Evolutionary conservation across 768 basidiomycete species (phyloP), one percentile per base, ranked within the genome.

Genomic region (Pisolithus marmoratus): DNA sequence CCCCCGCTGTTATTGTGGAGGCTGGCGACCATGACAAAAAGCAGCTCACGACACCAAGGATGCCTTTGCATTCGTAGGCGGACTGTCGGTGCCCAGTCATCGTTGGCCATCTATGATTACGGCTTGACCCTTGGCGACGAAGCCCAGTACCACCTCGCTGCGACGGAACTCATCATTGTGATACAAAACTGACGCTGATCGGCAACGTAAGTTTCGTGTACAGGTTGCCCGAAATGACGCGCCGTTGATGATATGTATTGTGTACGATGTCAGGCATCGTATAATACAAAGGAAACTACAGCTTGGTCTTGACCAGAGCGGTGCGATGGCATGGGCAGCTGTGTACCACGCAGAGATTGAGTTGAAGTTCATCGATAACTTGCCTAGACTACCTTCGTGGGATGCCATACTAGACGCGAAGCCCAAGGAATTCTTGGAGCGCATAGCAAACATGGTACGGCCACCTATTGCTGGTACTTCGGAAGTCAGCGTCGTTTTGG

Each of bases 221-320:
- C 17, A 19, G 6, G 15, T 44, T 11, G 3, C 12, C 12, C 19
- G 19, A 23, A 17, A 24, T 44, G 43, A 26, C 5, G 20, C 5
- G 5, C 22, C 41, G 43, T 24, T 44, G 17, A 44, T 24, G 23
- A 4, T 44, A 29, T 29, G 14, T n/a, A 7, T 19, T 37, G 23
- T 20, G 19, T 46, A 70, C 73, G 73, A 74, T 42, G 50, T 73
- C n/a, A n/a, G 15, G 63, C 54, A 43, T 73, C 72, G 1, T 72
- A 67, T 54, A 71, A 66, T 46, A 54, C 59, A 20, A 71, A 74
- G 50, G 64, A 68, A 51, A 64, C 65, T 8, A 52, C 55, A 68
- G 36, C 42, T 59, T 2, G 46, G 54, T 6, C 45, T 65, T n/a
- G 49, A 58, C 31, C 48, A 70, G 17, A 45, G 65, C 5, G 62